Conservation (phyloP, 352 stramenopile genomes). For the Peronospora tabacina region DNA sequence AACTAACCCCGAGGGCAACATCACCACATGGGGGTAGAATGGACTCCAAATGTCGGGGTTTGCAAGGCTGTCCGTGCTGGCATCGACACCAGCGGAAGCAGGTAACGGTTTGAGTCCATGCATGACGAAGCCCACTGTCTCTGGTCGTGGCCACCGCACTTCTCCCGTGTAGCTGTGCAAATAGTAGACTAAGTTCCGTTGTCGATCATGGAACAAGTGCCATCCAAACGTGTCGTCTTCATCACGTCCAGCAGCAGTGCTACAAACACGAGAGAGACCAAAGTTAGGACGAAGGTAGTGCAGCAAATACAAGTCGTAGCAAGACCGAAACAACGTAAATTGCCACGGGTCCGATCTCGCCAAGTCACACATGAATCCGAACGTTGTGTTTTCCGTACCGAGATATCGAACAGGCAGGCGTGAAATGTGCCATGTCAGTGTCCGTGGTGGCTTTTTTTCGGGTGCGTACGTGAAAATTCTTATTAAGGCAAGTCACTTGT, state of each 20-base stretch:
- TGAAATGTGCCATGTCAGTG: constrained; percentile 16
- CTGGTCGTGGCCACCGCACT: constrained; percentile 54
- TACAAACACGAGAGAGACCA: background rate
- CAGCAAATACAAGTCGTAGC: constrained; percentile 2
- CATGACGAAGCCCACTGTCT: constrained; percentile 45
- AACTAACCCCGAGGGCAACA: constrained; percentile 47
- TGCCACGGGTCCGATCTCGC: background rate
- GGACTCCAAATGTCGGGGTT: constrained; percentile 35
- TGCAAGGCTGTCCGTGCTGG: constrained; percentile 2
- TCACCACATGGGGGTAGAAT: constrained; percentile 48
- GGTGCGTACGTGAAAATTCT: constrained; percentile 19
- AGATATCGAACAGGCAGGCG: constrained; percentile 6
- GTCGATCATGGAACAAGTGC: constrained; percentile 40
- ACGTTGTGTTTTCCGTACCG: constrained; percentile 19
- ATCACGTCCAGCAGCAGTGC: constrained; percentile 6
- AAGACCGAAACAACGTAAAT: constrained; percentile 4
- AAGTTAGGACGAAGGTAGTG: background rate
- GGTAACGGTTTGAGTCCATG: constrained; percentile 37
- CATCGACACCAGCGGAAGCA: constrained; percentile 4
- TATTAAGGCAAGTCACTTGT: constrained; percentile 25
- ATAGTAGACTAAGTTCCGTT: constrained; percentile 45
- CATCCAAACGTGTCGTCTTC: constrained; percentile 46
- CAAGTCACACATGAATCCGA: background rate
- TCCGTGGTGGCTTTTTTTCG: constrained; percentile 15
- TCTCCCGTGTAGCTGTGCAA: constrained; percentile 66